Percentiles rank a stretch among this genome's conserved stretches.
Conservation (phyloP, 345 rosid genomes). For the Sonneratia alba region DNA sequence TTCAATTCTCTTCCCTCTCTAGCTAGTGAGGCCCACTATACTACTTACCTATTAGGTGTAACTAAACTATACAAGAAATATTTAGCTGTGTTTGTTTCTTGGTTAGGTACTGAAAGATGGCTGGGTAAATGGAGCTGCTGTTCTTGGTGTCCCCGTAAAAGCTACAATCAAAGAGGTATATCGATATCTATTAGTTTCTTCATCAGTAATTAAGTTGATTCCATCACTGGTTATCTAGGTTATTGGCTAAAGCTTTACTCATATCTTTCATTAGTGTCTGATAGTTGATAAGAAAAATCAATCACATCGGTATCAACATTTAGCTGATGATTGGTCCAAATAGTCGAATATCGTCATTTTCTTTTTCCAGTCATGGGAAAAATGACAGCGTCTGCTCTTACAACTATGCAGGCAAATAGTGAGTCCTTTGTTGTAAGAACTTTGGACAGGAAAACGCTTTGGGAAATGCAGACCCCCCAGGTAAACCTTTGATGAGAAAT, state of each 20-base stretch:
- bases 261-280: neutral
- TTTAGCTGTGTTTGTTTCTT: constrained; percentile 11
- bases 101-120: constrained; percentile 75
- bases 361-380: neutral
- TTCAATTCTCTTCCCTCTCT: neutral
- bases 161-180: constrained; percentile 94
- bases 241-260: neutral
- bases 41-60: neutral
- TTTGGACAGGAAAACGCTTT: constrained; percentile 76
- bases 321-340: neutral
- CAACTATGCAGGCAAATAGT: constrained; percentile 47
- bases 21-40: constrained; percentile 1
- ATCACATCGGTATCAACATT: no score
- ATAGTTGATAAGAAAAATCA: no score
- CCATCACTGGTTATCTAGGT: neutral
- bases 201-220: neutral
- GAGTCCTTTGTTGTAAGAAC: constrained; percentile 79
- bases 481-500: constrained; percentile 18
- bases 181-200: constrained; percentile 1
- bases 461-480: constrained; percentile 99
- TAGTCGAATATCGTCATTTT: neutral
- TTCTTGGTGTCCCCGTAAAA: constrained; percentile 88
- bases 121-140: constrained; percentile 73
- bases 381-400: neutral
- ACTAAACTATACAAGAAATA: neutral